Percentiles rank a stretch among this genome's conserved stretches.
These are phyloP conservation scores for Wallacemonas sp. DNA, from an alignment of 208 protist genomes.

Conservation along the genomic window DNA sequence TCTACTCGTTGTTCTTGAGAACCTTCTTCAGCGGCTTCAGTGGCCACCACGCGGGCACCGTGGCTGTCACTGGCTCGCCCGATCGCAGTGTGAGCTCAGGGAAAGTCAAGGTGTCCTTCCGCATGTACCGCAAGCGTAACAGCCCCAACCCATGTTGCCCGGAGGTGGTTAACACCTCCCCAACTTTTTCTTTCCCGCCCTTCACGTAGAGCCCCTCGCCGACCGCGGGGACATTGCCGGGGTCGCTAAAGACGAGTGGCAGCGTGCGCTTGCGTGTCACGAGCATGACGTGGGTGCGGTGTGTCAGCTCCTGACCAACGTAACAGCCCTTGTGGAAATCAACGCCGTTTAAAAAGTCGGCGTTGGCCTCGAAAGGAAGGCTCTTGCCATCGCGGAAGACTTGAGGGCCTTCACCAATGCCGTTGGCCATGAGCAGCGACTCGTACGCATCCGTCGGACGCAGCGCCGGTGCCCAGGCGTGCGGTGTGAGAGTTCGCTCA, in stretches of 20 bases:
- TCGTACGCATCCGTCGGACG: constrained; percentile 35
- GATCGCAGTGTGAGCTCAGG: constrained; percentile 40
- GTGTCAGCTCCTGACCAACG: constrained; percentile 95
- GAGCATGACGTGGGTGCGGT: constrained; percentile 94
- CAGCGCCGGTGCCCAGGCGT: constrained; percentile 4
- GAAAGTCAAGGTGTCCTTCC: constrained; percentile 38
- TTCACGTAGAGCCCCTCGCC: constrained; percentile 47
- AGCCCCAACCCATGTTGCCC: constrained; percentile 56
- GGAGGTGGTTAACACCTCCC: constrained; percentile 54
- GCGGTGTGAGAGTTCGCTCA: constrained; percentile 5
- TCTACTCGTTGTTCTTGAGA: constrained; percentile 46
- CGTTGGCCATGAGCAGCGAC: constrained; percentile 48
- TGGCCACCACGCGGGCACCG: constrained; percentile 77
- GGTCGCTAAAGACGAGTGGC: constrained; percentile 53
- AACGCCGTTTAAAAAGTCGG: constrained; percentile 90
- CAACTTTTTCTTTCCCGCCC: constrained; percentile 44
- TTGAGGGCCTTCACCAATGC: constrained; percentile 79
- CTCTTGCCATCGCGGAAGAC: constrained; percentile 69
- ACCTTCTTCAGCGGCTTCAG: constrained; percentile 68
- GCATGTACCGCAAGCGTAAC: constrained; percentile 74
- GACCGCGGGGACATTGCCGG: background rate
- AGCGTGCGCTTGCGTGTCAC: constrained; percentile 91
- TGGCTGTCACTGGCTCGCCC: constrained; percentile 27
- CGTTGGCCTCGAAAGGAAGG: constrained; percentile 92
- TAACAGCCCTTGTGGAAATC: constrained; percentile 97